These are phyloP conservation scores for Cokeromyces recurvatus DNA, from an alignment of 371 early-diverging fungal genomes.

Conservation along the genomic window DNA sequence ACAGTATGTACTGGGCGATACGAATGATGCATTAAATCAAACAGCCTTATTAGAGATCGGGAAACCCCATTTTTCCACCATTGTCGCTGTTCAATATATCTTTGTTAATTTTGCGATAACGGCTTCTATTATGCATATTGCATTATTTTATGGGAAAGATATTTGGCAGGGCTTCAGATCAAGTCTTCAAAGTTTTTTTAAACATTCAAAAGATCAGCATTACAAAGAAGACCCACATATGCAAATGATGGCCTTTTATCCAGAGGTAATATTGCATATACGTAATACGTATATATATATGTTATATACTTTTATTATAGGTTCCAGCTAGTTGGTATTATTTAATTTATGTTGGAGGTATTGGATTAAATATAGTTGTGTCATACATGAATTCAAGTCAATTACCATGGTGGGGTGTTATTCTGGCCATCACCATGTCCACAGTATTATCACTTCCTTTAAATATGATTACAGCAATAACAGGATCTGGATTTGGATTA, in stretches of 20 bases:
- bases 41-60: slow-evolving; percentile 35
- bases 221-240: slow-evolving; percentile 44
- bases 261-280: slow-evolving; percentile 41
- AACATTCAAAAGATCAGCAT: slow-evolving; percentile 19
- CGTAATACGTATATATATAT: too few species aligned
- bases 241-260: slow-evolving; percentile 37
- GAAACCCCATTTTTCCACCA: slow-evolving; percentile 26
- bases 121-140: slow-evolving; percentile 49
- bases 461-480: slow-evolving; percentile 35
- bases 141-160: slow-evolving; percentile 41
- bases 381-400: slow-evolving; percentile 52
- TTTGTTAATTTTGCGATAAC: slow-evolving; percentile 44
- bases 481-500: slow-evolving; percentile 33
- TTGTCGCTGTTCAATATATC: slow-evolving; percentile 22
- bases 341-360: slow-evolving; percentile 51
- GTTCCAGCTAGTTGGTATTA: slow-evolving; percentile 78
- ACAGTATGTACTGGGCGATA: slow-evolving; percentile 26
- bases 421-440: slow-evolving; percentile 61
- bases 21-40: slow-evolving; percentile 33
- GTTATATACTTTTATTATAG: neutral
- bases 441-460: slow-evolving; percentile 29
- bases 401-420: slow-evolving; percentile 68
- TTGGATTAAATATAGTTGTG: slow-evolving; percentile 57
- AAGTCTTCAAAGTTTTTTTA: slow-evolving; percentile 1
- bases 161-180: neutral